Evolutionary conservation across 768 basidiomycete genomes (phyloP), one percentile per base, ranked within the genome.

Genomic region (Thelephora aurantiotincta): DNA sequence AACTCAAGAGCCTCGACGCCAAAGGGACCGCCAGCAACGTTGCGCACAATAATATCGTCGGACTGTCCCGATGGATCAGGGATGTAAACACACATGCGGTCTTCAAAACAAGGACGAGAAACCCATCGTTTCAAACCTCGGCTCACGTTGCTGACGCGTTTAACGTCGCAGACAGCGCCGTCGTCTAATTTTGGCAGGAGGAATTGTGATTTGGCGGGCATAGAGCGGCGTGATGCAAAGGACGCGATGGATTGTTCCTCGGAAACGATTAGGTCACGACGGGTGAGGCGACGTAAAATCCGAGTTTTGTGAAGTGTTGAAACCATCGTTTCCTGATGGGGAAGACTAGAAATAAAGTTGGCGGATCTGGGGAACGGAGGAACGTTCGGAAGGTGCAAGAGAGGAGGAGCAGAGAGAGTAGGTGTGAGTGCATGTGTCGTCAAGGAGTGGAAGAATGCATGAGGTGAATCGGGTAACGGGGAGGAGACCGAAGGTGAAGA

Each of bases 1-100:
- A 74, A 82, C 55, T 86, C 85, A 48, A 88, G 68, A 41, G 77
- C 77, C 38, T 83, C 78, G 41, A 87, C 78, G 33, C 77, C 81
- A 18, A 74, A 60, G 26, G 68, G 60, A 14, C 71, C 65, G 45
- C 78, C 72, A 30, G 14, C 37, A 47, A 48, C 16, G 42, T 30
- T 14, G 82, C 69, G 14, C 65, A 68, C 30, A 57, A 52, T 43
- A 58, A 52, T 14, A 61, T 59, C 33, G 66, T 50, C 16, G 65
- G 57, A 34, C 71, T 59, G 11, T 42, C 42, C 18, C 18, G 23
- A 37, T 34, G 47, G 33, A 19, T 62, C 57, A 3, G 68, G 67
- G 11, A 71, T 60, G 66, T 78, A 82, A 3, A 83, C 65, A 22
- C 66, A 62, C 52, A 73, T 65, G 30, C 83, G 69, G 48, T 88